Base-by-base conservation (phyloP, 495 filamentous ascomycete genomes). In the Aspergillus nidulans region DNA sequence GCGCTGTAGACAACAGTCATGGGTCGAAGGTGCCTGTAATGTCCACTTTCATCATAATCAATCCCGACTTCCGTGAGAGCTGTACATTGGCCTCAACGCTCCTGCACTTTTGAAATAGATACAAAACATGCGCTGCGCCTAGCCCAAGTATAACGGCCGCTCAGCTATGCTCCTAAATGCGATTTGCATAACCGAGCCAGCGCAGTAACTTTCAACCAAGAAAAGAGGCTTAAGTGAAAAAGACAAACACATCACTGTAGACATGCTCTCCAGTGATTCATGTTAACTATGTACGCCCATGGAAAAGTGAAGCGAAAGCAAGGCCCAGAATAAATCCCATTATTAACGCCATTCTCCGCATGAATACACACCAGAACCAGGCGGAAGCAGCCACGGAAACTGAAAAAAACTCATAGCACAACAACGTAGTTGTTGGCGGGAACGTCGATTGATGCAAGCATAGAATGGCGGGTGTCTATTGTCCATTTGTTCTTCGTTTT, bases 371-470 rank as follows among this genome's bases (percentile, higher is more conserved):
- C 34, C 49, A 56, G 56, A 53, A 23, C 41, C 49, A 58, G 58
- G 26, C 42, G 49, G 48, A 46, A 56, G 46, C 30, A 4, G 26
- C 26, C 15, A 12, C 30, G n/a, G n/a, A n/a, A 34, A 34, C 30
- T 26, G 48, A 47, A 60, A 30, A 53, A 57, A 16, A 34, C 49
- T 56, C 57, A 59, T 52, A 13, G 4, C 30, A 2, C 10, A 12
- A 39, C 56, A 61, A 42, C 40, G 40, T 8, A 55, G 48, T 26
- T 57, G 57, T 49, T 59, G 28, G 38, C 36, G 47, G 30, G 52
- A 65, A 68, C 65, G 63, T 63, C 65, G 50, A 52, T 59, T 49
- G 48, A 68, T 68, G 65, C 65, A 65, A 55, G 47, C 20, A 43
- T 51, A 56, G 25, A 52, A 41, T 20, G 40, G 39, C 16, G 40